Conservation (phyloP, 2,329 filamentous ascomycete genomes). For the Aspergillus ibericus region DNA sequence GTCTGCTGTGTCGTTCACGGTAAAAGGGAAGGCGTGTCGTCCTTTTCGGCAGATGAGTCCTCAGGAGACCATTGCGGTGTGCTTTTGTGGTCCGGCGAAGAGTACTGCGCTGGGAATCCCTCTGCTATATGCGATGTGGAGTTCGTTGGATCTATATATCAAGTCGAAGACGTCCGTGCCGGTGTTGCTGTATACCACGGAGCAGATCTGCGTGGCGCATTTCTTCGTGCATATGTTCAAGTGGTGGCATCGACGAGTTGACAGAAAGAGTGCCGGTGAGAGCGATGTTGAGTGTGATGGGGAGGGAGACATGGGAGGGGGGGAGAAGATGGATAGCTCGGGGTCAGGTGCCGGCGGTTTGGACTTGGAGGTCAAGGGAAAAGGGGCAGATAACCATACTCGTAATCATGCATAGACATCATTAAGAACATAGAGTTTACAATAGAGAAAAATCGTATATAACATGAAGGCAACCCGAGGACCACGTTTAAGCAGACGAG, state of each 20-base stretch:
- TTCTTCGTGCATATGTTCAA: constrained; percentile 40
- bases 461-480: not conserved
- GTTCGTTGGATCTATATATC: constrained; percentile 32
- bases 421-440: constrained; percentile 11
- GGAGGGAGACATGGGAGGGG: constrained; percentile 4
- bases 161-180: constrained; percentile 42
- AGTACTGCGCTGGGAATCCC: constrained; percentile 71
- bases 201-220: constrained; percentile 42
- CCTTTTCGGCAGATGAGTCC: constrained; percentile 47
- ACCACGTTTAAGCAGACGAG: not conserved
- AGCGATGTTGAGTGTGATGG: not conserved
- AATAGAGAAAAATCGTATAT: constrained; percentile 12
- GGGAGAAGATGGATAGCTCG: not conserved
- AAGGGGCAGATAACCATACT: constrained; percentile 2
- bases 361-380: constrained; percentile 3
- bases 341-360: not conserved
- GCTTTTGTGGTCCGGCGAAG: constrained; percentile 73
- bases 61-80: constrained; percentile 67
- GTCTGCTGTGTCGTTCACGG: constrained; percentile 1
- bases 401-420: not conserved
- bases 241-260: constrained; percentile 29
- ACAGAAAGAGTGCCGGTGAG: constrained; percentile 18
- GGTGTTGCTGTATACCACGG: constrained; percentile 41
- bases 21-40: constrained; percentile 6
- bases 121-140: constrained; percentile 65